Percentiles rank a stretch among this genome's conserved stretches.
These are phyloP conservation scores for Vitis hybrid DNA, from an alignment of 177 flowering plant genomes.

Conservation along the genomic window DNA sequence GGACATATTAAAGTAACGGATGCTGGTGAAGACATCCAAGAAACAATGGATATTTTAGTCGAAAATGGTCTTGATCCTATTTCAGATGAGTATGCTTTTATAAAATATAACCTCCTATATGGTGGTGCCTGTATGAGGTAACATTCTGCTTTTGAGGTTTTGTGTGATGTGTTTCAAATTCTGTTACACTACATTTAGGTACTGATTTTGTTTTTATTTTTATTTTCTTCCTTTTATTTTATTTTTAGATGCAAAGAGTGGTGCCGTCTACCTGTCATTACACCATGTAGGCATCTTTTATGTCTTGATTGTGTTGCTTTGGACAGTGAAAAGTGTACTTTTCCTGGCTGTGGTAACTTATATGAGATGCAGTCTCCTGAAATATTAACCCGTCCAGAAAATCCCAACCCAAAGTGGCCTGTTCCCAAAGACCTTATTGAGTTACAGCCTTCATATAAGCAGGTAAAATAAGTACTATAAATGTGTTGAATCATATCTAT, in stretches of 20 bases:
- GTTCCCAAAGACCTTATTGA: slow-evolving; percentile 98
- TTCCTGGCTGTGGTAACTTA: slow-evolving; percentile 74
- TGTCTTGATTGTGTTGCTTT: slow-evolving; percentile 92
- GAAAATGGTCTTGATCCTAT: slow-evolving; percentile 66
- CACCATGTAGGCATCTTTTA: slow-evolving; percentile 95
- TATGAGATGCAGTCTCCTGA: slow-evolving; percentile 98
- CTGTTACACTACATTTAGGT: slow-evolving; percentile 6
- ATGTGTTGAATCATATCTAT: not conserved
- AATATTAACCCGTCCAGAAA: slow-evolving; percentile 80
- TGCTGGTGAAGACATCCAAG: slow-evolving; percentile 91
- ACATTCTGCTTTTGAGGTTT: slow-evolving; percentile 14
- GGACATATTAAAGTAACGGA: slow-evolving; percentile 88
- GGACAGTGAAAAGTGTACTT: slow-evolving; percentile 75
- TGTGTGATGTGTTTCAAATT: not conserved
- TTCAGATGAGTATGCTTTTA: slow-evolving; percentile 68
- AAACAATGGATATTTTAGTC: slow-evolving; percentile 88
- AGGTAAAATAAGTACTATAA: slow-evolving; percentile 37
- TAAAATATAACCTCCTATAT: slow-evolving; percentile 57
- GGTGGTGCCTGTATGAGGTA: slow-evolving; percentile 89
- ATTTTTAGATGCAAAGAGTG: slow-evolving; percentile 73
- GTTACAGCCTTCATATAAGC: slow-evolving; percentile 96
- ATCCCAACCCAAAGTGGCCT: slow-evolving; percentile 98
- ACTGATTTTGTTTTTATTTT: slow-evolving; percentile 11
- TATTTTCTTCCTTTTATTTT: not conserved
- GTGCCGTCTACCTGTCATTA: slow-evolving; percentile 93